Base-by-base conservation (phyloP, 148 eudicot species). In the Vaccinium macrocarpon region DNA sequence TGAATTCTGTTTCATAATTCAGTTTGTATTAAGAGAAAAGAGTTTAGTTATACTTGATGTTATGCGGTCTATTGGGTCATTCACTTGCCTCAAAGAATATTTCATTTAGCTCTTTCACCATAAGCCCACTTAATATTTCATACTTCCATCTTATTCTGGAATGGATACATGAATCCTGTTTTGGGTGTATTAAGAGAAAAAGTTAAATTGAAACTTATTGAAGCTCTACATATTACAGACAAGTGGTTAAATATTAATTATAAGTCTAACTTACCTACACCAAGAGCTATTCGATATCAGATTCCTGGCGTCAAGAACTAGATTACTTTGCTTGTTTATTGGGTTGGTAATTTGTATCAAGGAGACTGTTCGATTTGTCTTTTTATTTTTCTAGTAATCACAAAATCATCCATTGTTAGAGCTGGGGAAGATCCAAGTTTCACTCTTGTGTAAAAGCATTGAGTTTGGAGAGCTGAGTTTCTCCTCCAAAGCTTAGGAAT, bases 391-490 rank as follows among this genome's bases (percentile, higher is more conserved):
- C 52, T 75, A 71, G 16, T 71, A 12, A 64, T 32, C 76, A 71
- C 46, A 4, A 29, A 11, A 29, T 2, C 19, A 32, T 71, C 48
- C 0, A 10, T 11, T 51, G 59, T n/a, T 49, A 25, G 46, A 78
- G 81, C 55, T 78, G 42, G 61, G 23, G 70, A 80, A 38, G 51
- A 80, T 57, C 23, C 57, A 38, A 80, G 42, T 56, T 78, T 21
- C 52, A 21, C 32, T 0, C 14, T 27, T 27, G 18, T 25, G n/a
- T 50, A 81, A 42, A 68, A 62, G 55, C 27, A 13, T 23, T 59
- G 71, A 80, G 46, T 55, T 56, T 79, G 48, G 82, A 79, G 62
- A 79, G 68, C 27, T 57, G 49, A 57, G 32, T 80, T 80, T 38
- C 72, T 10, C 70, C 82, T 5, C 82, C 21, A n/a, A 19, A 5